Evolutionary conservation across 1,284 basidiomycete species (phyloP).

Genomic region (Cutaneotrichosporon cutaneum): DNA sequence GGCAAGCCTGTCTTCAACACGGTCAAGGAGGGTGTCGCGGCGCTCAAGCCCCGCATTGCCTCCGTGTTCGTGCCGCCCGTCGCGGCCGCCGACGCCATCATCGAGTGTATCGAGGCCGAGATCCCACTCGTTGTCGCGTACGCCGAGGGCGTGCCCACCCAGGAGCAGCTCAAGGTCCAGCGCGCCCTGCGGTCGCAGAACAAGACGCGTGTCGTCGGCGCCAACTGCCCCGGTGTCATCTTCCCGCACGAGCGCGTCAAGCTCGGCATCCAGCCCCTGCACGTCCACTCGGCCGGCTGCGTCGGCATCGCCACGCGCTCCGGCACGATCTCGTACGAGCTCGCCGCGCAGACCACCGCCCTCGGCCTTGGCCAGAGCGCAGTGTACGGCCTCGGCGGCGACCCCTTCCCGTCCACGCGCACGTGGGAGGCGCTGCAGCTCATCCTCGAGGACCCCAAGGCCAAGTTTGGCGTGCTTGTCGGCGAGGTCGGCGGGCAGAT

Average conservation of each 20-base stretch:
- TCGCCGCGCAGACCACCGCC: slow-evolving; percentile 87
- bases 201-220: slow-evolving; percentile 81
- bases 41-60: slow-evolving; percentile 24
- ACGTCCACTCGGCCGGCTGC: slow-evolving; percentile 86
- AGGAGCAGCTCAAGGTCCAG: slow-evolving; percentile 63
- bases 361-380: slow-evolving; percentile 91
- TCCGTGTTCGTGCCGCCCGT: slow-evolving; percentile 22
- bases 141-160: slow-evolving; percentile 79
- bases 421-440: slow-evolving; percentile 83
- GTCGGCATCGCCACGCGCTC: slow-evolving; percentile 90
- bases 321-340: slow-evolving; percentile 75
- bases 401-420: slow-evolving; percentile 82
- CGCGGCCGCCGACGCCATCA: slow-evolving; percentile 81
- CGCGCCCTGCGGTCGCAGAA: slow-evolving; percentile 86
- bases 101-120: slow-evolving; percentile 92
- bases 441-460: slow-evolving; percentile 77
- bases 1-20: slow-evolving; percentile 87
- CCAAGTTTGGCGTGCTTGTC: slow-evolving; percentile 88
- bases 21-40: slow-evolving; percentile 69
- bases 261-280: slow-evolving; percentile 96
- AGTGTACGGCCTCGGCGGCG: slow-evolving; percentile 92
- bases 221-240: slow-evolving; percentile 93
- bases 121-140: slow-evolving; percentile 89
- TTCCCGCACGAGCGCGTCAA: slow-evolving; percentile 80
- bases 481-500: slow-evolving; percentile 88